A percentile compares a stretch with the other conserved stretches of the same genome.
Evolutionary conservation across 208 protist species (phyloP).

Genomic region (Porcisia deanei): DNA sequence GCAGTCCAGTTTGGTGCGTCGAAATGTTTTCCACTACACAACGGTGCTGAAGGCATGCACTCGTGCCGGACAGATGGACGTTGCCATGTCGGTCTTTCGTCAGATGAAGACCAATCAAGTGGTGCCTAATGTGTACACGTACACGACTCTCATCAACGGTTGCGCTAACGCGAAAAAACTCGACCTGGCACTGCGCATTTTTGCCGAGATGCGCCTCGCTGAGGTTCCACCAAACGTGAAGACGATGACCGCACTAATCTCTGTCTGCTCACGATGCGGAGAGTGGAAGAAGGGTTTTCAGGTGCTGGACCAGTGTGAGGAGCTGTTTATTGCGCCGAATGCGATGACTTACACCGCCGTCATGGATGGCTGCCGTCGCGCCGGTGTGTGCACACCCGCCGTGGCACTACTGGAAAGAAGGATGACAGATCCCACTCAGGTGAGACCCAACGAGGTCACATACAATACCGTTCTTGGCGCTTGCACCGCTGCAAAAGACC

Average conservation of each 20-base stretch:
- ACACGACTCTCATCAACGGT: constrained; percentile 80
- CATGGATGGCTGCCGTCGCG: constrained; percentile 85
- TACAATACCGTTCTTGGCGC: constrained; percentile 85
- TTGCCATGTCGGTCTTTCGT: constrained; percentile 60
- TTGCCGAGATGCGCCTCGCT: constrained; percentile 75
- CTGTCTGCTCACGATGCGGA: constrained; percentile 54
- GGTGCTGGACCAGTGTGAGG: constrained; percentile 75
- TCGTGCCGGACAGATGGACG: constrained; percentile 67
- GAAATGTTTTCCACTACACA: constrained; percentile 91
- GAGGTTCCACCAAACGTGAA: constrained; percentile 81
- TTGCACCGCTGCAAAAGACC: constrained; percentile 61
- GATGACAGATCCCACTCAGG: constrained; percentile 54
- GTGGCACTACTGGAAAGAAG: constrained; percentile 50
- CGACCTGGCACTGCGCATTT: constrained; percentile 67
- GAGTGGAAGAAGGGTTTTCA: constrained; percentile 78
- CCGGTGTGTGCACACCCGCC: constrained; percentile 65
- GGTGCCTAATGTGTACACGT: constrained; percentile 89
- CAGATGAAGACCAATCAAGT: constrained; percentile 78
- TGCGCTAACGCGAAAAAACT: constrained; percentile 55
- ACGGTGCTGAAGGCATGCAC: constrained; percentile 83
- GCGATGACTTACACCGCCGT: constrained; percentile 90
- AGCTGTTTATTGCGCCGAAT: constrained; percentile 82
- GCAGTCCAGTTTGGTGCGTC: constrained; percentile 69
- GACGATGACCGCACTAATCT: constrained; percentile 77
- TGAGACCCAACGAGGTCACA: constrained; percentile 84